Evolutionary conservation across 257 asterid species (phyloP).

Genomic region (Solanum pimpinellifolium): DNA sequence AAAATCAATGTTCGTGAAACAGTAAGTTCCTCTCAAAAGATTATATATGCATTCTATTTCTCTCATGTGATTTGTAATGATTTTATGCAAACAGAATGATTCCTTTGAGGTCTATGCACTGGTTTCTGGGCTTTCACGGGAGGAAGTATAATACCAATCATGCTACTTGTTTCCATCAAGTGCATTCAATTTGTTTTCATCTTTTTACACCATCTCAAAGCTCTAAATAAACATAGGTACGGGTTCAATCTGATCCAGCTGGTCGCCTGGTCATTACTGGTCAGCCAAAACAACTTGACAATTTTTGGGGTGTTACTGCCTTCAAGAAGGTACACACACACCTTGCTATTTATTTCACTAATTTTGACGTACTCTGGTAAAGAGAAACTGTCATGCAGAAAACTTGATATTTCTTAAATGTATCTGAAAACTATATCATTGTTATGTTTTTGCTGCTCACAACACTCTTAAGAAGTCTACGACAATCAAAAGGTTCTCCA

Average conservation of each 20-base stretch:
- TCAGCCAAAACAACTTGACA: constrained; percentile 67
- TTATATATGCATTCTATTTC: neutral
- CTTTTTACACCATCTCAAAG: neutral
- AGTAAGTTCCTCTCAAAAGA: constrained; percentile 27
- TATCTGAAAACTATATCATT: neutral
- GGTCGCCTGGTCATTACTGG: constrained; percentile 77
- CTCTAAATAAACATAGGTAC: constrained; percentile 30
- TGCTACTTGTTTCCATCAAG: neutral
- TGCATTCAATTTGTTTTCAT: neutral
- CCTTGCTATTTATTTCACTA: neutral
- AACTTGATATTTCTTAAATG: neutral
- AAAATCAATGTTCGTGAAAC: constrained; percentile 76
- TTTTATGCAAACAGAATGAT: constrained; percentile 40
- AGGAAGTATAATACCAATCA: constrained; percentile 44
- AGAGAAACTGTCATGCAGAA: neutral
- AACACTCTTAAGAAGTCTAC: neutral
- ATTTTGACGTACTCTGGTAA: neutral
- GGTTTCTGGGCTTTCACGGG: constrained; percentile 84
- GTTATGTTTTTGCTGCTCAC: neutral
- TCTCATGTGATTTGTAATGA: neutral
- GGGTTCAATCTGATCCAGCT: constrained; percentile 80
- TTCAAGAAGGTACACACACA: constrained; percentile 47
- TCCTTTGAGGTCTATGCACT: constrained; percentile 86
- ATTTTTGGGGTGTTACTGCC: constrained; percentile 79
- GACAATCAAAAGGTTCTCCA: no score